Base-by-base conservation (phyloP, 306 rosid species). In the Oxytropis ochrocephala region DNA sequence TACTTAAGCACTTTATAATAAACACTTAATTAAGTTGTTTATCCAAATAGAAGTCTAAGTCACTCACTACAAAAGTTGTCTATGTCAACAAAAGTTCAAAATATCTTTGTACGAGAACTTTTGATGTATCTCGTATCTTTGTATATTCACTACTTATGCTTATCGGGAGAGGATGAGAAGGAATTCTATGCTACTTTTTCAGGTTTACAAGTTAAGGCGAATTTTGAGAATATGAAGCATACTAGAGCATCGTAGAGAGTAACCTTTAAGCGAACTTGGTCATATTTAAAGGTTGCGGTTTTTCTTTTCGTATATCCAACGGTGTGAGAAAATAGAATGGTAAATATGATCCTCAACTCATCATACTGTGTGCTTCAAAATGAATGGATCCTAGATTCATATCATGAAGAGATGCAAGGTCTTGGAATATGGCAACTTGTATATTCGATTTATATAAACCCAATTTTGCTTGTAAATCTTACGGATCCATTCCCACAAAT, bases 181-280 rank as follows among this genome's bases (percentile, higher is more conserved):
- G 36, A 47, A 1, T 70, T 60, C 1, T 58, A 7, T 35, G 58
- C 18, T 73, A 11, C 53, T 69, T 62, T 62, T 76, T 61, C 84
- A 93, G 98, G 98, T 86, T 79, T 90, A 88, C 77, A 90, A 90
- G 76, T 76, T 90, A 72, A 85, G 64, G 64, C 84, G 98, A 51
- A 90, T 93, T 70, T 82, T 93, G 64, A 85, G 98, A 85, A 76
- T 90, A 70, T 88, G 75, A 86, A 44, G 42, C 51, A 36, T 18
- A 27, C 54, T 46, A 75, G 75, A 47, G 27, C 46, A 55, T 53
- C 64, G 39, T 43, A 65, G 33, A 65, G 33, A 29, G 13, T 16
- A 72, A 38, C 13, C 63, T 72, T 32, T 27, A 21, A 53, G 49
- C 44, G 49, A 68, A 36, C 39, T 43, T 60, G 55, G 18, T 57